Evolutionary conservation across 257 asterid species (phyloP).

Genomic region (Cynanchum wilfordii): DNA sequence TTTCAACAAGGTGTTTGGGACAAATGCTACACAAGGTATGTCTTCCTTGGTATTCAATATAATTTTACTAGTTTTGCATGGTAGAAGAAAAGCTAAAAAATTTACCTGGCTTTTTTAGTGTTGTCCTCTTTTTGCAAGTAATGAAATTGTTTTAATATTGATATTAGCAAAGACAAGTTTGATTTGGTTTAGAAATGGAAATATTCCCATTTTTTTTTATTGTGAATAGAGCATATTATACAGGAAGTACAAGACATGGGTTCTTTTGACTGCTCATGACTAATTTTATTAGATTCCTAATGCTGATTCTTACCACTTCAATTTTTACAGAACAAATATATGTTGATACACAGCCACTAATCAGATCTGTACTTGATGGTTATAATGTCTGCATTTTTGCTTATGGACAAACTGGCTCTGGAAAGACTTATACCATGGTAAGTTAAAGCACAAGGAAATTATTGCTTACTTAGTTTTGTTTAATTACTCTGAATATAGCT

Average conservation of each 20-base stretch:
- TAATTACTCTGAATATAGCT: background rate
- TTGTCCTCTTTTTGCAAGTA: background rate
- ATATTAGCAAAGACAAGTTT: background rate
- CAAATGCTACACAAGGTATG: slow-evolving; percentile 73
- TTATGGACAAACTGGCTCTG: slow-evolving; percentile 92
- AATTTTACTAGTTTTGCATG: background rate
- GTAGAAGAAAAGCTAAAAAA: background rate
- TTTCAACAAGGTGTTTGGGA: slow-evolving; percentile 73
- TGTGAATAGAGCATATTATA: background rate
- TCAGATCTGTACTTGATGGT: slow-evolving; percentile 89
- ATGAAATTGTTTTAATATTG: background rate
- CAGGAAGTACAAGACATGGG: background rate
- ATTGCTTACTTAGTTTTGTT: background rate
- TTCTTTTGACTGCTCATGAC: background rate
- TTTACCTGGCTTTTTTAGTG: background rate
- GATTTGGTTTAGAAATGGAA: background rate
- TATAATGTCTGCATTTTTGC: slow-evolving; percentile 88
- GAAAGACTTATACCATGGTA: slow-evolving; percentile 94
- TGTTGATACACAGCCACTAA: slow-evolving; percentile 64
- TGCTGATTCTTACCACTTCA: slow-evolving; percentile 6
- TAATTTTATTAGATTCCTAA: slow-evolving; percentile 18
- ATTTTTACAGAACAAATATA: slow-evolving; percentile 73
- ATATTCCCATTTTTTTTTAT: background rate
- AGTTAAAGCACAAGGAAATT: background rate
- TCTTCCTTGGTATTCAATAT: slow-evolving; percentile 11